Base-by-base conservation (phyloP, 495 filamentous ascomycete genomes). In the Tetracladium marchalianum region DNA sequence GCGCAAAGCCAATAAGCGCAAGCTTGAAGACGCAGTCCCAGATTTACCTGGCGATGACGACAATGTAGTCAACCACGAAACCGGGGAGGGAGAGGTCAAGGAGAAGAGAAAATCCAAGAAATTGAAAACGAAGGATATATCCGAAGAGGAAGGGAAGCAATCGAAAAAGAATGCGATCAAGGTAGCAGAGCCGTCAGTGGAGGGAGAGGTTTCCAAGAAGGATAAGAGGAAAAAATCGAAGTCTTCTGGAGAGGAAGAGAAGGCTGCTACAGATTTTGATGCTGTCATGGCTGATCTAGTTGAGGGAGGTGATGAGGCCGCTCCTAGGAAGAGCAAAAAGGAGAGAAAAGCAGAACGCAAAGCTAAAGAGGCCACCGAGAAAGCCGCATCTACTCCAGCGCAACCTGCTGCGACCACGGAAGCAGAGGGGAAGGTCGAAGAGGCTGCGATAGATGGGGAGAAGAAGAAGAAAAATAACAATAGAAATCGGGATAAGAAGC, bases 231-330 rank as follows among this genome's bases (percentile, higher is more conserved):
- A 39, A 27, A 56, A 58, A 6, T 13, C 39, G 32, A 59, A 57
- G 50, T 35, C 19, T 27, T 31, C 16, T n/a, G 18, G 40, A 11
- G 24, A 51, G 62, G 45, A 58, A 19, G 53, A 60, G 47, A 50
- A 61, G 0, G 47, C 17, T 31, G 42, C 17, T 27, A 46, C 13
- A 66, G 34, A 52, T 69, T 8, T 43, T n/a, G 67, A 64, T 5
- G 70, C 71, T 22, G 65, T 64, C 5, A 66, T 70, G 18, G 53
- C 58, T 17, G 73, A 72, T 17, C 64, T 66, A 11, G 66, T 72
- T 19, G 50, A 56, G 15, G 54, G 55, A 31, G 53, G 51, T 34
- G 54, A 58, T 18, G 52, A 53, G 19, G 54, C 43, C 24, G 45
- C 46, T n/a, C 56, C 48, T 2, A 64, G 53, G 56, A 60, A 55